These are phyloP conservation scores for Mycena pura DNA, from an alignment of 768 basidiomycete genomes.

Conservation along the genomic window DNA sequence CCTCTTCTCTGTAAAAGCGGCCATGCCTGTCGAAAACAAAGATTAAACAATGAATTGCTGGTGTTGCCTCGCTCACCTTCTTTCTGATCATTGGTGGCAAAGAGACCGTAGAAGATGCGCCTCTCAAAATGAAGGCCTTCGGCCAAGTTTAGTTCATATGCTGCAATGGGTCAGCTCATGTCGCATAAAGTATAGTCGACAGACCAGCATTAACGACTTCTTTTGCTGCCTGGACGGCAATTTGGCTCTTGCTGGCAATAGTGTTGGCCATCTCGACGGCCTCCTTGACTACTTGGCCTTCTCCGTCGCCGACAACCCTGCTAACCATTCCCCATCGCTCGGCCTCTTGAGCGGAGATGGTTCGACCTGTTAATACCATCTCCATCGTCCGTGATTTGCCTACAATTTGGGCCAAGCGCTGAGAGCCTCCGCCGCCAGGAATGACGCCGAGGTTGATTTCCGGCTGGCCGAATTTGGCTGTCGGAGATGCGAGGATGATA, in stretches of 20 bases:
- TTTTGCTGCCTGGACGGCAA: slow-evolving; percentile 88
- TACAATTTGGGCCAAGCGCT: slow-evolving; percentile 83
- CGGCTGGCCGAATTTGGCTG: slow-evolving; percentile 93
- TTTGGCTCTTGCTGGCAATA: slow-evolving; percentile 82
- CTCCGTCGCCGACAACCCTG: slow-evolving; percentile 76
- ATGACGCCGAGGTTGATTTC: slow-evolving; percentile 96
- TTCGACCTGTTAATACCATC: slow-evolving; percentile 87
- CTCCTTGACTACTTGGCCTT: slow-evolving; percentile 84
- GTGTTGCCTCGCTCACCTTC: slow-evolving; percentile 57
- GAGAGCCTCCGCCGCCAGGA: slow-evolving; percentile 93
- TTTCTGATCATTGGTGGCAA: slow-evolving; percentile 95
- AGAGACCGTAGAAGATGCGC: slow-evolving; percentile 87
- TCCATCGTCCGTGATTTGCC: slow-evolving; percentile 98
- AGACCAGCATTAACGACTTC: slow-evolving; percentile 91
- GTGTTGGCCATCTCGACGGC: slow-evolving; percentile 80
- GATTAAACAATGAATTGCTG: slow-evolving; percentile 4
- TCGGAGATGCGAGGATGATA: slow-evolving; percentile 90
- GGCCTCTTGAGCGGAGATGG: slow-evolving; percentile 81
- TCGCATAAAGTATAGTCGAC: slow-evolving; percentile 19
- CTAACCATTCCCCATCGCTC: slow-evolving; percentile 88
- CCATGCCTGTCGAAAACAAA: slow-evolving; percentile 73
- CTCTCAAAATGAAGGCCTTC: slow-evolving; percentile 91
- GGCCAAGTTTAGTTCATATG: slow-evolving; percentile 78
- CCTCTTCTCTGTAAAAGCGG: slow-evolving; percentile 93
- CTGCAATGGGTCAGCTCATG: slow-evolving; percentile 41